Conservation (phyloP, 1,139 yeast species). For the Lodderomyces theae region DNA sequence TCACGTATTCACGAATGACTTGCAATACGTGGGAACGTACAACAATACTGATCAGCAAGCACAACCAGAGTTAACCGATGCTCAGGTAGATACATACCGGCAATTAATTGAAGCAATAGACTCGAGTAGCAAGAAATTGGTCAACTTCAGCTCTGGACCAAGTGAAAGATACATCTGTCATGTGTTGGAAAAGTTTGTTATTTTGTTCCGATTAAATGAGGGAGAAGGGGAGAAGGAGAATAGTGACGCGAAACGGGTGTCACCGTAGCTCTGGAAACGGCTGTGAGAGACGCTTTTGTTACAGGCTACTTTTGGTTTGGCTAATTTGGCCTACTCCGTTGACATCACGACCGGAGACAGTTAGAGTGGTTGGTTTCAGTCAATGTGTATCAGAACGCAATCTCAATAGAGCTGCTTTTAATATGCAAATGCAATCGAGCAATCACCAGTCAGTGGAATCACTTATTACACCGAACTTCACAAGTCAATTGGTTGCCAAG, state of each 20-base stretch:
- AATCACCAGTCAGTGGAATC: too few relatives aligned
- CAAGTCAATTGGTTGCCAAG: too few relatives aligned
- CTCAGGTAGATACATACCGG: background rate
- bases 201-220: slow-evolving; percentile 36
- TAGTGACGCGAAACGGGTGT: slow-evolving; percentile 99
- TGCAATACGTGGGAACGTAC: slow-evolving; percentile 1
- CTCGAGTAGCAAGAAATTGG: background rate
- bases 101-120: slow-evolving; percentile 1
- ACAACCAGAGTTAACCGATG: background rate
- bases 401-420: too few relatives aligned
- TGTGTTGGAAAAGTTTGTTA: slow-evolving; percentile 1
- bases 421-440: too few relatives aligned
- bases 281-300: too few relatives aligned
- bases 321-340: too few relatives aligned
- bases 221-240: slow-evolving; percentile 98
- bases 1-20: background rate
- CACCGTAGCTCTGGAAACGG: too few relatives aligned
- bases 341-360: too few relatives aligned
- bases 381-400: too few relatives aligned
- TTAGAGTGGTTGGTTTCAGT: too few relatives aligned
- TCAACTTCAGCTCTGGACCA: background rate
- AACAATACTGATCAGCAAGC: background rate
- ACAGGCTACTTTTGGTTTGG: too few relatives aligned
- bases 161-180: background rate
- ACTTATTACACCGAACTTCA: too few relatives aligned